Base-by-base conservation (phyloP, 2,329 filamentous ascomycete genomes). In the Aspergillus candidus region DNA sequence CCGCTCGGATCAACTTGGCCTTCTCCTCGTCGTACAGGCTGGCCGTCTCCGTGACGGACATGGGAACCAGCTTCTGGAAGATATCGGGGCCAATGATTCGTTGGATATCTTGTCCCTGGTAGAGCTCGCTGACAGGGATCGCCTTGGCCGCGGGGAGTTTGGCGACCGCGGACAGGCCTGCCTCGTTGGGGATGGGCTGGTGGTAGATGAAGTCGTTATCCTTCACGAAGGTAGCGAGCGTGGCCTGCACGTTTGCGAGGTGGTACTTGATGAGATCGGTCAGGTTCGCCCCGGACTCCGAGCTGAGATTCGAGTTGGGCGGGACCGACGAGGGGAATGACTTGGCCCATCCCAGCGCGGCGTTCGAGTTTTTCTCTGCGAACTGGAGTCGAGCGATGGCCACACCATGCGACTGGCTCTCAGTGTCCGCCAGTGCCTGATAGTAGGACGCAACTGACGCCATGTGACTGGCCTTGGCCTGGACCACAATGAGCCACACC, bases 171-270 rank as follows among this genome's bases (percentile, higher is more conserved):
- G 87, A 72, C 11, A 98, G 72, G 22, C 84, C 84, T 4, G 89
- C 86, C 65, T 96, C 89, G 8, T 84, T 83, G 0, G 93, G 91
- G 2, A 98, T 84, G 1, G 82, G 83, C 56, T 97, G 88, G 63
- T 98, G 93, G 61, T 98, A 98, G 62, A 98, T 95, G 66, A 93
- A 97, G 63, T 98, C 93, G 55, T 98, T 98, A 66, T 98, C 93
- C 59, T 94, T 95, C 54, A 78, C 76, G 39, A 90, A 76, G 48
- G 87, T 83, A 13, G 74, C 73, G 15, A 95, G 72, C 63, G 86
- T 90, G 49, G 91, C 86, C 61, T 94, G 86, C 3, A 95, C 84
- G 29, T 81, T 84, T 0, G 85, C 75, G 22, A 86, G 69, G 57
- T 97, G 91, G 49, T 89, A 80, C 64, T 88, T 94, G 12, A 88